phyloP scores from a whole-genome alignment of 768 basidiomycete species.

The Termitomyces sp. region DNA sequence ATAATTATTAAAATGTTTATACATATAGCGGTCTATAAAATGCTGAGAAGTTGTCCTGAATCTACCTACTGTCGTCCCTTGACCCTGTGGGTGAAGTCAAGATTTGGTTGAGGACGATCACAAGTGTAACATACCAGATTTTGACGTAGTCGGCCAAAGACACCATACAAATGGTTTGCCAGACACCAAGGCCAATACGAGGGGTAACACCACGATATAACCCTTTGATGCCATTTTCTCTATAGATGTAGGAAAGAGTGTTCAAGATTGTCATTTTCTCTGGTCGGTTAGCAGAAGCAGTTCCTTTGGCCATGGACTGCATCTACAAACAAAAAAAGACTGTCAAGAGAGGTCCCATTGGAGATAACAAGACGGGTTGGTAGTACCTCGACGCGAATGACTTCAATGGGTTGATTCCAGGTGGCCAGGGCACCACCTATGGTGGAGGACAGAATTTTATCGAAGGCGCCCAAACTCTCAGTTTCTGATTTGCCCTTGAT shows the following conservation, averaged over 20 bases:
- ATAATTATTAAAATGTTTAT: conserved; percentile 16
- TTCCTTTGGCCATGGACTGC: conserved; percentile 95
- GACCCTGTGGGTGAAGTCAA: conserved; percentile 38
- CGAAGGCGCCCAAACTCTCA: conserved; percentile 69
- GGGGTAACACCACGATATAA: conserved; percentile 97
- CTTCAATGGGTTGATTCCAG: conserved; percentile 99
- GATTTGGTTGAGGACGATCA: background rate
- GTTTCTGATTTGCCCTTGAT: conserved; percentile 75
- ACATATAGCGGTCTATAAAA: conserved; percentile 12
- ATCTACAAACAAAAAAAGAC: conserved; percentile 51
- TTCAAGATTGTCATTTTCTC: conserved; percentile 90
- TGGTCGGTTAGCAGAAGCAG: conserved; percentile 75
- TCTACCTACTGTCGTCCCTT: conserved; percentile 36
- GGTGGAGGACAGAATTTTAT: conserved; percentile 86
- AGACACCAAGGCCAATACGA: conserved; percentile 92
- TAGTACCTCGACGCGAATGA: conserved; percentile 88
- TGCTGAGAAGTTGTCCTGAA: background rate
- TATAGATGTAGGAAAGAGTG: conserved; percentile 93
- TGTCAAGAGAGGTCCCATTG: background rate
- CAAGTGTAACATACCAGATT: conserved; percentile 50
- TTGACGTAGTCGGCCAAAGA: conserved; percentile 97
- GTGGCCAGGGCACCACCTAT: conserved; percentile 94
- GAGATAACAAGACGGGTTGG: background rate
- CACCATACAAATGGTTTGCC: conserved; percentile 99
- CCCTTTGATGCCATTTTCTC: conserved; percentile 93